Evolutionary conservation across 768 basidiomycete species (phyloP).

Genomic region (Macrolepiota albuminosa): DNA sequence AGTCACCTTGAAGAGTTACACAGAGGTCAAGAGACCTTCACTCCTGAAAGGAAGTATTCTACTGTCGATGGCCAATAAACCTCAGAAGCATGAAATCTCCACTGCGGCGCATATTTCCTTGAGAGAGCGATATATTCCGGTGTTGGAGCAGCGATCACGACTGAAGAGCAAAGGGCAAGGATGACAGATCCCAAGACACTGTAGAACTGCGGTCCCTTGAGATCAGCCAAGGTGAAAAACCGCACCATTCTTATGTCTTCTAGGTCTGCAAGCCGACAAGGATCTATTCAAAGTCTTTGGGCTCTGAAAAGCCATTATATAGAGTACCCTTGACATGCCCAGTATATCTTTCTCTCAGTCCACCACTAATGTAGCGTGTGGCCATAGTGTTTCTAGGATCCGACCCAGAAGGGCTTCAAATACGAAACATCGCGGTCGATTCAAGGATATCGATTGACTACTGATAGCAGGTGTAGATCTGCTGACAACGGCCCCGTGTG

Average conservation of each 20-base stretch:
- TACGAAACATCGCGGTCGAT: not conserved
- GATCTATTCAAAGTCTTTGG: not conserved
- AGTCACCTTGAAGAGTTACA: not conserved
- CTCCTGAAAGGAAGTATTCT: slow-evolving; percentile 14
- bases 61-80: slow-evolving; percentile 16
- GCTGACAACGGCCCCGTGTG: not conserved
- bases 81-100: slow-evolving; percentile 14
- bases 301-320: not conserved
- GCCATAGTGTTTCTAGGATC: not conserved
- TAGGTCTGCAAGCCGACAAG: not conserved
- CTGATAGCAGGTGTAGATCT: not conserved
- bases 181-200: slow-evolving; percentile 2
- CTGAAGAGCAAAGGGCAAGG: slow-evolving; percentile 3
- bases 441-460: not conserved
- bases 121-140: slow-evolving; percentile 13
- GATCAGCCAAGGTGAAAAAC: not conserved
- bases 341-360: not conserved
- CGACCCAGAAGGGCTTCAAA: not conserved
- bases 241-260: not conserved
- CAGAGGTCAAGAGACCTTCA: slow-evolving; percentile 9
- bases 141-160: slow-evolving; percentile 10
- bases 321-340: not conserved
- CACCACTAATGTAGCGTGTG: too few species aligned
- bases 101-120: slow-evolving; percentile 15
- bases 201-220: not conserved